Conservation (phyloP, 345 rosid species). For the Citrus cavaleriei region DNA sequence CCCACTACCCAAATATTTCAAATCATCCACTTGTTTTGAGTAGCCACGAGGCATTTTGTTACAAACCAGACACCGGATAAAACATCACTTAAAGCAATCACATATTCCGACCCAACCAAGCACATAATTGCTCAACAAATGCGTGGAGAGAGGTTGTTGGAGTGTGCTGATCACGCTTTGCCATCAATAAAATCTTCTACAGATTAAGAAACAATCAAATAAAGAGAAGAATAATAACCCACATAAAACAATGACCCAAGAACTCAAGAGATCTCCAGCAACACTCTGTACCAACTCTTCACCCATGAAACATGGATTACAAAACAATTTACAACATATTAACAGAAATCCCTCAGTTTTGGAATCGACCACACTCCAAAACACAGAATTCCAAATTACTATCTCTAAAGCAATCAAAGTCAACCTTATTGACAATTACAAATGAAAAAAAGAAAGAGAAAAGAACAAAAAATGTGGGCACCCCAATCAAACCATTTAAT, state of each 20-base stretch:
- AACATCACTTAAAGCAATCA: neutral
- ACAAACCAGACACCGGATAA: constrained; percentile 2
- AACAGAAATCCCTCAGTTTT: neutral
- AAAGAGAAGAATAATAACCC: neutral
- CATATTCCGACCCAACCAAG: constrained; percentile 1
- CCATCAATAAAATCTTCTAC: neutral
- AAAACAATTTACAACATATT: constrained; percentile 4
- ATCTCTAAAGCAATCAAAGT: constrained; percentile 1
- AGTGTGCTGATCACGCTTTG: neutral
- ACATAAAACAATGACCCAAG: constrained; percentile 8
- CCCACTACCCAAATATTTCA: neutral
- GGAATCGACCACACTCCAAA: neutral
- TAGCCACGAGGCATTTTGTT: constrained; percentile 9
- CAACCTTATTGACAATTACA: constrained; percentile 1
- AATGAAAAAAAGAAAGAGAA: neutral
- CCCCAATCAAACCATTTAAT: constrained; percentile 14
- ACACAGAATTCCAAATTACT: neutral
- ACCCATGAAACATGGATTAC: neutral
- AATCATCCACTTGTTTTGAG: constrained; percentile 14
- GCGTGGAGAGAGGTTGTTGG: neutral
- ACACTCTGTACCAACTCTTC: neutral
- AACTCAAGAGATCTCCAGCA: neutral
- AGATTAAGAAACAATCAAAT: neutral
- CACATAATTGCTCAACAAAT: neutral
- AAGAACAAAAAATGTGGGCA: neutral